Evolutionary conservation across 441 rosid species (phyloP).

Genomic region (Corymbia calophylla): DNA sequence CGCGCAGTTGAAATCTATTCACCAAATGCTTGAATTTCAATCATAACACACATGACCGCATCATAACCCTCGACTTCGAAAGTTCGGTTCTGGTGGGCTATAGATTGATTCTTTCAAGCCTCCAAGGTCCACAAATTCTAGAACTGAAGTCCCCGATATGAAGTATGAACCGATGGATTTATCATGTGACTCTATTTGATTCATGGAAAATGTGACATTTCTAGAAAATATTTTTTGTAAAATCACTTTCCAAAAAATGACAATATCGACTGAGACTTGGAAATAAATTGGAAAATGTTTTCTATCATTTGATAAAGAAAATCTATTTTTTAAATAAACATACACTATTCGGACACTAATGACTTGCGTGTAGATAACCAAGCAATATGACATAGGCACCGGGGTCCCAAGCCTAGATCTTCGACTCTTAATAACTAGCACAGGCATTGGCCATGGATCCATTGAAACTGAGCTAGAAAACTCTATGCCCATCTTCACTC

Average conservation of each 20-base stretch:
- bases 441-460: rapidly evolving
- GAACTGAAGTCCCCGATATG: background rate
- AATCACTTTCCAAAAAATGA: rapidly evolving
- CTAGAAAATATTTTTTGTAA: rapidly evolving
- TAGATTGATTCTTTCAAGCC: background rate
- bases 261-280: background rate
- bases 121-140: background rate
- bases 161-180: background rate
- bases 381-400: background rate
- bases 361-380: background rate
- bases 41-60: background rate
- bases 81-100: background rate
- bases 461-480: no score
- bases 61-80: background rate
- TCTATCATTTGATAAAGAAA: background rate
- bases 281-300: no score
- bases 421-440: rapidly evolving
- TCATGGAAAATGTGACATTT: rapidly evolving
- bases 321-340: no score
- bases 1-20: background rate
- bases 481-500: rapidly evolving
- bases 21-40: background rate
- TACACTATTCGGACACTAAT: no score
- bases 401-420: rapidly evolving
- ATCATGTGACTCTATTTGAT: background rate